Evolutionary conservation across 2,329 filamentous ascomycete species (phyloP).

Genomic region (Aspergillus costaricaensis): DNA sequence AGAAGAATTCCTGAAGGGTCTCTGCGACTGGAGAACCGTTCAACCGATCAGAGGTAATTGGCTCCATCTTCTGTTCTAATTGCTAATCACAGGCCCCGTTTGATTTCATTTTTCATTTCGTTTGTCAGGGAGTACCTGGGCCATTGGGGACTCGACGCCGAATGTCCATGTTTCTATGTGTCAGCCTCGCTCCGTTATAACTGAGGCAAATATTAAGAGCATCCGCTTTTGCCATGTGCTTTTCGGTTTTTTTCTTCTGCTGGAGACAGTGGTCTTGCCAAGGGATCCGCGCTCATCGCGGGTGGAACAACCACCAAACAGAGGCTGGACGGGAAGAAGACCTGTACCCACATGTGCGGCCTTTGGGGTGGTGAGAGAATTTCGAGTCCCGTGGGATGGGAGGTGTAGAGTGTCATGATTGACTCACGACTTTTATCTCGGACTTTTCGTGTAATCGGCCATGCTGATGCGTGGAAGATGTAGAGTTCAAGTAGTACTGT

Average conservation of each 20-base stretch:
- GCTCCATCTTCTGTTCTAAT: neutral
- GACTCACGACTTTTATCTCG: neutral
- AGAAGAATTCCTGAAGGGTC: slow-evolving; percentile 2
- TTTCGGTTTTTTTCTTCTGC: neutral
- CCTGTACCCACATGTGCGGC: neutral
- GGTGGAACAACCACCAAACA: slow-evolving; percentile 5
- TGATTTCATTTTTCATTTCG: neutral
- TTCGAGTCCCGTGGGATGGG: neutral
- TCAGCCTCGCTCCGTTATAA: neutral
- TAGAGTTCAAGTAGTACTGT: no score
- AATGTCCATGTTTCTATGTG: slow-evolving; percentile 4
- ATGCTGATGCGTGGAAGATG: no score
- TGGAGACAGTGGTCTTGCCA: neutral
- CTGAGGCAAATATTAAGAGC: neutral
- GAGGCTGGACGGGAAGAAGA: neutral
- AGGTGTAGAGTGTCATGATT: neutral
- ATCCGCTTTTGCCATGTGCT: neutral
- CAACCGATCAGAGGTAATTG: neutral
- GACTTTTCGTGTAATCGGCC: neutral
- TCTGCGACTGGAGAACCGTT: neutral
- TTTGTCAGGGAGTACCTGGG: neutral
- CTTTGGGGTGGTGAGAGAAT: slow-evolving; percentile 4
- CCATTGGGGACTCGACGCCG: neutral
- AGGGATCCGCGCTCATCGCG: slow-evolving; percentile 11
- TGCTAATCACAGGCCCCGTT: neutral